These are phyloP conservation scores for Scedosporium dehoogii DNA, from an alignment of 2,329 filamentous ascomycete species.

Conservation along the genomic window DNA sequence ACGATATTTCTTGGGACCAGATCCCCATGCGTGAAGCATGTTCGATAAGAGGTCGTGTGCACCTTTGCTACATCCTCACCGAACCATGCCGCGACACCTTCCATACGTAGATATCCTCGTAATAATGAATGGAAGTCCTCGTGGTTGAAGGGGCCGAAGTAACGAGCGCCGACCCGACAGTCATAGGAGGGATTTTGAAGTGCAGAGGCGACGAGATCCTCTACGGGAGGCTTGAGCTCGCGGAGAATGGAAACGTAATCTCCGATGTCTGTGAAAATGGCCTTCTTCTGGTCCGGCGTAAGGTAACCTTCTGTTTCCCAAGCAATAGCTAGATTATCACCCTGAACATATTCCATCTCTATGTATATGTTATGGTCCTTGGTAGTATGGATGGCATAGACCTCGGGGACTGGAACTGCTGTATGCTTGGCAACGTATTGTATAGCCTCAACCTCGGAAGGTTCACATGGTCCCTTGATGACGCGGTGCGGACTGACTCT, in stretches of 20 bases:
- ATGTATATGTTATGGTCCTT: slow-evolving; percentile 13
- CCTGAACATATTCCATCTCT: slow-evolving; percentile 17
- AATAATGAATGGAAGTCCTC: slow-evolving; percentile 16
- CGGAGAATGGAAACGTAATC: slow-evolving; percentile 15
- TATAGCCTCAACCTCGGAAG: slow-evolving; percentile 19
- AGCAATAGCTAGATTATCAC: slow-evolving; percentile 11
- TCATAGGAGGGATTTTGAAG: slow-evolving; percentile 17
- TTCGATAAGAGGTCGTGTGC: slow-evolving; percentile 15
- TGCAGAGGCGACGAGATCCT: slow-evolving; percentile 16
- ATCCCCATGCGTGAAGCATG: slow-evolving; percentile 18
- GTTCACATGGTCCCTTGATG: slow-evolving; percentile 20
- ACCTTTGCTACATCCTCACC: slow-evolving; percentile 9
- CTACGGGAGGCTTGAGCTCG: slow-evolving; percentile 14
- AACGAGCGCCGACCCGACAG: slow-evolving; percentile 15
- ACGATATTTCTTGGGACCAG: slow-evolving; percentile 18
- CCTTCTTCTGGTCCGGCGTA: slow-evolving; percentile 12
- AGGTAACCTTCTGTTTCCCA: slow-evolving; percentile 12
- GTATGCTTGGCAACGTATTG: slow-evolving; percentile 19
- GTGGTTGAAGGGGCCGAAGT: slow-evolving; percentile 17
- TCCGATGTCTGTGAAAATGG: slow-evolving; percentile 15
- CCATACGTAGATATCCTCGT: slow-evolving; percentile 13
- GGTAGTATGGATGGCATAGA: slow-evolving; percentile 16
- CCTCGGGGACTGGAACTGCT: slow-evolving; percentile 16
- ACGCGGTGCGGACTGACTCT: slow-evolving; percentile 19
- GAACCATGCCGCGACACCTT: slow-evolving; percentile 14